Evolutionary conservation across 108 stramenopile genomes (phyloP), one percentile per base, ranked within the genome.

Genomic region (Aurantiochytrium sp.): DNA sequence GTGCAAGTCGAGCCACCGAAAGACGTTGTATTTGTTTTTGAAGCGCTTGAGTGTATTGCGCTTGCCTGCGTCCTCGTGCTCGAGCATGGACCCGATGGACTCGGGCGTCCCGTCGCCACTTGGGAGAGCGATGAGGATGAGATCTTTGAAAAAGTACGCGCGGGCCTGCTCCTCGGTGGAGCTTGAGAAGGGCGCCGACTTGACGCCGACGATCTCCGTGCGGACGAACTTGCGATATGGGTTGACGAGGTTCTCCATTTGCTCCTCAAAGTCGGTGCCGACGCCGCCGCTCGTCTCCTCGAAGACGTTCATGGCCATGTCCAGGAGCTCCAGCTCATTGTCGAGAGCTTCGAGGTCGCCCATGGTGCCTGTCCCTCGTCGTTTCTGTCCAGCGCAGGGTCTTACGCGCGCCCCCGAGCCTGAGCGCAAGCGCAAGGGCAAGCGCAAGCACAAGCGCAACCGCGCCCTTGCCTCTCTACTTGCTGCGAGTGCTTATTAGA

Each of bases 1-100:
- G 76, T 83, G 76, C 6, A 83, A 45, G 76, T 83, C 76, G 49
- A 83, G 76, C 76, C 76, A 83, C 25, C 23, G 0, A 1, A 83
- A 12, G 19, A 83, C 51, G 23, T 12, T 53, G 76, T 83, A 83
- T 53, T 83, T 83, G 23, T 83, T 83, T 45, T 53, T 83, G 51
- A 21, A 83, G 51, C 76, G 76, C 51, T 83, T 83, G 49, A 83
- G 76, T 12, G 76, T 83, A 12, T 83, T 55, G 51, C 51, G 76
- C 76, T 83, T 83, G 76, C 76, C 76, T 43, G 76, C 76, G 25
- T 83, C 76, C 76, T 83, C 76, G 51, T 21, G 19, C 76, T 83
- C 76, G 25, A 83, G 76, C 76, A 83, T 83, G 45, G 76, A 83
- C 45, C 76, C 76, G 51, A 83, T 83, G 51, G 76, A 83, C 4